Percentiles rank a stretch among this genome's conserved stretches.
phyloP scores from a whole-genome alignment of 768 basidiomycete species.

The Kwoniella bestiolae region DNA sequence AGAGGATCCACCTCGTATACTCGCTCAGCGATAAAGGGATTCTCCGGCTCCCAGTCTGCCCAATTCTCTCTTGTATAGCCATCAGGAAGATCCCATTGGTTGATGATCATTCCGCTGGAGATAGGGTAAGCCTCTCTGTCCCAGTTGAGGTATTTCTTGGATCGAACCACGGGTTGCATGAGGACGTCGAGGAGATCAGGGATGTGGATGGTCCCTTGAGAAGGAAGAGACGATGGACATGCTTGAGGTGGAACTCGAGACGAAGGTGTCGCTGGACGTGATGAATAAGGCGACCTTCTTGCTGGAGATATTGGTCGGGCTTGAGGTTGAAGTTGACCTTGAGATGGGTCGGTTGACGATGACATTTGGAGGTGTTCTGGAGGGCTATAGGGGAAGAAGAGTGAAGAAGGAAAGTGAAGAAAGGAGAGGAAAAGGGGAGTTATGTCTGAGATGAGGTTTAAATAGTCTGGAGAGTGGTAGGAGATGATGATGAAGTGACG shows the following conservation, averaged over 20 bases:
- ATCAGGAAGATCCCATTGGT: slow-evolving; percentile 10
- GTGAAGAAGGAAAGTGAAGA: neutral
- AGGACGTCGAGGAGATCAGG: neutral
- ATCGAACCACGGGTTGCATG: neutral
- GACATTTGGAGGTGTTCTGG: too few relatives aligned
- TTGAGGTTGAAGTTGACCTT: too few relatives aligned
- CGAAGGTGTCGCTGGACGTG: too few relatives aligned
- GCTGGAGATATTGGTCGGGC: too few relatives aligned
- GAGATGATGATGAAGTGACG: neutral
- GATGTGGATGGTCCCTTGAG: neutral
- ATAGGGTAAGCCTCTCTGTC: neutral
- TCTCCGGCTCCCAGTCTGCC: slow-evolving; percentile 1
- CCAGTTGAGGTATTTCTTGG: neutral
- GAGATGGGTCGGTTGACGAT: too few relatives aligned
- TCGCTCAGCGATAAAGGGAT: neutral
- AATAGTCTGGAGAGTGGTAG: neutral
- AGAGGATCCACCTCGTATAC: neutral
- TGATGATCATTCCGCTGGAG: slow-evolving; percentile 7
- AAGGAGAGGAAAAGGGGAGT: neutral
- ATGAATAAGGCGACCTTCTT: too few relatives aligned
- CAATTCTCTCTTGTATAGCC: neutral
- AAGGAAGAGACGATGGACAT: neutral
- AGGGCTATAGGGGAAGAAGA: neutral
- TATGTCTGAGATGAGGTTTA: neutral
- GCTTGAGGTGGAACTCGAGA: neutral